phyloP scores from a whole-genome alignment of 352 stramenopile species.

The Phytopythium cucurbitacearum region DNA sequence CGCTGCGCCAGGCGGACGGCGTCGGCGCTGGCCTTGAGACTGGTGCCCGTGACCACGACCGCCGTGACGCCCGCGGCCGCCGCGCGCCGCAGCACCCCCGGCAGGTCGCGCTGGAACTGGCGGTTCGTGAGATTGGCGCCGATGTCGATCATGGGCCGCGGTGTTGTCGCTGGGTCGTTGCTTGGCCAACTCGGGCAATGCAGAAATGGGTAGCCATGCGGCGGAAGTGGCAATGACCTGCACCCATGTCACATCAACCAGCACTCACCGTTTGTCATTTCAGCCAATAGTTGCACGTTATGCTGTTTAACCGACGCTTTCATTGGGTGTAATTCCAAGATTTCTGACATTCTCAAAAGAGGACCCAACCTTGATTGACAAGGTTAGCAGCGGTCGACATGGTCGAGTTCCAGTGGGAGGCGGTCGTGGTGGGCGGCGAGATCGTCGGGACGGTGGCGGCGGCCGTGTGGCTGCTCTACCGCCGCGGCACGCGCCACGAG shows the following conservation, averaged over 20 bases:
- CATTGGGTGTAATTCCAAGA: too few relatives aligned
- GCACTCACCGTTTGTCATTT: too few relatives aligned
- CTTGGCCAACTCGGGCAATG: too few relatives aligned
- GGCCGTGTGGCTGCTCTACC: slow-evolving; percentile 46
- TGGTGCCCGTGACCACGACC: slow-evolving; percentile 88
- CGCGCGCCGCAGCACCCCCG: slow-evolving; percentile 84
- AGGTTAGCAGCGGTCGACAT: slow-evolving; percentile 65
- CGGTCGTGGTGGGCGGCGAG: slow-evolving; percentile 40
- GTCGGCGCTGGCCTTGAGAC: slow-evolving; percentile 27
- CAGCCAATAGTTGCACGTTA: too few relatives aligned
- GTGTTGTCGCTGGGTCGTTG: not conserved
- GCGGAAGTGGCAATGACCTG: too few relatives aligned
- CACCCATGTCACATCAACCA: too few relatives aligned
- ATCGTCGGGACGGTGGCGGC: slow-evolving; percentile 31
- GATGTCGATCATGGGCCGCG: slow-evolving; percentile 48
- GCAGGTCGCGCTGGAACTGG: slow-evolving; percentile 81
- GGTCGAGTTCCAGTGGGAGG: slow-evolving; percentile 41
- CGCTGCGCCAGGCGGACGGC: slow-evolving; percentile 35
- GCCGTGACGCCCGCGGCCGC: slow-evolving; percentile 55
- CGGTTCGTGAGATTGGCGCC: slow-evolving; percentile 63
- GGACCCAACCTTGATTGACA: slow-evolving; percentile 15
- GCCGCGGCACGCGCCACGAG: slow-evolving; percentile 27
- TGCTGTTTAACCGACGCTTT: too few relatives aligned
- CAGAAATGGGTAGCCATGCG: too few relatives aligned
- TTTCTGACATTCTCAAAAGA: too few relatives aligned